Evolutionary conservation across 768 basidiomycete species (phyloP), one percentile per base, ranked within the genome.

Genomic region (Lactarius quietus): DNA sequence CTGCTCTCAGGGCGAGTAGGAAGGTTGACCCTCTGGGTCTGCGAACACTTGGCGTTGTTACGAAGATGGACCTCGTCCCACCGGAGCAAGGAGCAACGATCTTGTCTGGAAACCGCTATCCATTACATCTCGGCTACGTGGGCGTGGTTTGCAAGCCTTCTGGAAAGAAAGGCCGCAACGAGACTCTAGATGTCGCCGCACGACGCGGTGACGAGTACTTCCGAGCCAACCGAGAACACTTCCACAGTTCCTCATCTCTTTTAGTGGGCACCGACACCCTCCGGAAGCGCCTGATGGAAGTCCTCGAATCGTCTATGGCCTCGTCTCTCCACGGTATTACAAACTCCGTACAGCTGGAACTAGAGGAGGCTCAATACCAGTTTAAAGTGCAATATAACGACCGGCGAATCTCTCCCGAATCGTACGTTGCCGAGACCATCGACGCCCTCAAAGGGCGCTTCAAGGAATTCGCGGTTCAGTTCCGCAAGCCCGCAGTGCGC

Each of bases 301-400:
- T 98, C 6, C 82, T 99, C 63, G 97, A 99, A 75, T 93, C 93
- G 15, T 95, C 92, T 39, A 99, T 99, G 97, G 92, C 95, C 0
- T 91, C 91, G 1, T 95, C 94, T 41, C 82, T 99, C 5, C 95
- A 98, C 72, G 88, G 92, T 2, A 98, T 99, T 75, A 92, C 93
- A 64, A 98, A 98, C 76, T 94, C 94, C 3, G 97, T 98, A 12
- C 94, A 97, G 72, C 85, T 98, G 43, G 97, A 99, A 74, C 82
- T 99, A 10, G 97, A 99, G 76, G 97, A 98, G 72, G 88, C 97
- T 3, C 89, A 88, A 15, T 99, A 99, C 75, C 97, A 98, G 76
- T 99, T 99, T 85, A 99, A 99, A 78, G 97, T 99, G 2, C 90
- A 95, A 75, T 93, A 93, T 78, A 99, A 99, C 73, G 97, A 99